Evolutionary conservation across 495 filamentous ascomycete genomes (phyloP).

Genomic region (Penicillium malachiteum): DNA sequence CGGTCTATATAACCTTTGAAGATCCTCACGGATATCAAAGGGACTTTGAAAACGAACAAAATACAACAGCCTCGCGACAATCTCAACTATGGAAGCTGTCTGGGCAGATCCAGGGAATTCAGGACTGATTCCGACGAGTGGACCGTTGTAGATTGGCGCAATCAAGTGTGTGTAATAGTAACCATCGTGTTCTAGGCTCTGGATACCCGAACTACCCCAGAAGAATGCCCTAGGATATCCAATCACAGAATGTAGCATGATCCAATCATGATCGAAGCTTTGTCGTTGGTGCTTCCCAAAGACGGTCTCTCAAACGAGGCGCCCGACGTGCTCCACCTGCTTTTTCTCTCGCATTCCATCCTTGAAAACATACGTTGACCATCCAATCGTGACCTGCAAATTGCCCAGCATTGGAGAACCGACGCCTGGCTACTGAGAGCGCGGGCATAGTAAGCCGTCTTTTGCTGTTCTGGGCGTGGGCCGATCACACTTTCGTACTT

Average conservation of each 20-base stretch:
- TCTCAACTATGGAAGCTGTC: constrained; percentile 21
- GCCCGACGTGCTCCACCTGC: constrained; percentile 37
- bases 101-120: constrained; percentile 29
- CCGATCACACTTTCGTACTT: constrained; percentile 35
- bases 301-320: constrained; percentile 27
- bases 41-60: constrained; percentile 29
- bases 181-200: constrained; percentile 39
- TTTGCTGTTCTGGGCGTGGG: constrained; percentile 42
- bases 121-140: constrained; percentile 53
- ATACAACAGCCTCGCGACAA: constrained; percentile 48
- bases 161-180: constrained; percentile 41
- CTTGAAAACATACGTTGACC: constrained; percentile 31
- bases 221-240: constrained; percentile 25
- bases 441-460: constrained; percentile 48
- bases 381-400: constrained; percentile 42
- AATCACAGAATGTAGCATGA: constrained; percentile 14
- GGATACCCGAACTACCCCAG: constrained; percentile 25
- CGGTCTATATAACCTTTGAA: constrained; percentile 30
- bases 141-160: constrained; percentile 28
- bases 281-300: constrained; percentile 29
- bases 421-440: constrained; percentile 42
- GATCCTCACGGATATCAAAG: constrained; percentile 19
- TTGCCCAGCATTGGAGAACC: constrained; percentile 46
- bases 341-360: constrained; percentile 26
- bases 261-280: constrained; percentile 8